Base-by-base conservation (phyloP, 352 stramenopile genomes). In the Saprolegnia diclina region DNA sequence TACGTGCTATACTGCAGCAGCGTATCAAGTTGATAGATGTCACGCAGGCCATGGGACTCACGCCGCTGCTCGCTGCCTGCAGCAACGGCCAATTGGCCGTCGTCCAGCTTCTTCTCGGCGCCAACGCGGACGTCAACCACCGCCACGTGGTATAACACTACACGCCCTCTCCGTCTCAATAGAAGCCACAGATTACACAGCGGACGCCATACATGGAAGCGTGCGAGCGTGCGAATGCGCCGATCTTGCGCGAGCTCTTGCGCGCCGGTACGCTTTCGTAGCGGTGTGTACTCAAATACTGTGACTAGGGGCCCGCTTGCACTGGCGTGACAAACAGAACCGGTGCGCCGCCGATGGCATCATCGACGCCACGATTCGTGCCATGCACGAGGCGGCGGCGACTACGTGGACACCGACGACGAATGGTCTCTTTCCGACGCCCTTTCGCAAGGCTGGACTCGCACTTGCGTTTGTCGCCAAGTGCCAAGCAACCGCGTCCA, bases 131-230 rank as follows among this genome's bases (percentile, higher is more conserved):
- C 35, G 76, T 88, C 4, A 81, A 89, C 50, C 79, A 84, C 35
- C 50, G 70, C 0, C 83, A 88, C 21, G 53, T 88, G 19, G 63
- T 69, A n/a, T n/a, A n/a, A n/a, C n/a, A n/a, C n/a, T n/a, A n/a
- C n/a, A 69, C 29, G 22, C 13, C 24, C 0, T 32, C 24, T 29
- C 11, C 19, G 18, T 26, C 19, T 40, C 52, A 19, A 37, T 22
- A 19, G 35, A 19, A 7, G 16, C 26, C 7, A 38, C 24, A 69
- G 54, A 82, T 79, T 46, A 82, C 83, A 0, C 76, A 78, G 32
- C 76, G 83, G 18, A 88, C 83, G 10, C 69, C 81, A 2, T 71
- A 89, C 0, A 91, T 89, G 83, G 81, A 91, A 50, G 83, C 80
- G 37, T 73, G 72, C n/a, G 68, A 72, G 38, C 77, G 81, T 7